Evolutionary conservation across 1,139 yeast species (phyloP).

Genomic region (Kodamaea alishanica): DNA sequence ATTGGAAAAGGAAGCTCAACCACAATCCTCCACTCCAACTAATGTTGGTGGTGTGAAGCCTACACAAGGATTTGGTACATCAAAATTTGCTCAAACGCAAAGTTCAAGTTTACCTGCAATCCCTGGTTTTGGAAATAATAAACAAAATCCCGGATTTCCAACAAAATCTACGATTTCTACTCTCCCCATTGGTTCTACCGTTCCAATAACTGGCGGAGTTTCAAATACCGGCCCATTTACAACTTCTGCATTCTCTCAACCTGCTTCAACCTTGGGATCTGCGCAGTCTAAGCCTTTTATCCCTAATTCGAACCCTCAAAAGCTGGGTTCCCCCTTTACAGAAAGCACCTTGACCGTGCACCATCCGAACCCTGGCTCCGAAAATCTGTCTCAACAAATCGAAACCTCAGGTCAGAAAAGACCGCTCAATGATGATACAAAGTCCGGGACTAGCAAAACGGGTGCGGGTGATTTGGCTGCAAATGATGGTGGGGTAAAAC

Average conservation of each 20-base stretch:
- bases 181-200: neutral
- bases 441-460: too few relatives aligned
- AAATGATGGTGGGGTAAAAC: too few relatives aligned
- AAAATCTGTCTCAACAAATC: too few relatives aligned
- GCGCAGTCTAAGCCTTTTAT: neutral
- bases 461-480: too few relatives aligned
- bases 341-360: constrained; percentile 34
- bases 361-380: constrained; percentile 18
- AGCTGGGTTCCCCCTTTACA: constrained; percentile 23
- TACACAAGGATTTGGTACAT: too few relatives aligned
- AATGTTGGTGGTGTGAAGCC: neutral
- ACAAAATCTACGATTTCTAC: neutral
- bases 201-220: neutral
- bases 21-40: neutral
- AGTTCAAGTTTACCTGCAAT: neutral
- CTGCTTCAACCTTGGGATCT: neutral
- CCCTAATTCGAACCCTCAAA: constrained; percentile 5
- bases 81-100: too few relatives aligned
- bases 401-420: too few relatives aligned
- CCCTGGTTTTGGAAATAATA: constrained; percentile 1
- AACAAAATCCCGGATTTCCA: neutral
- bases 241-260: too few relatives aligned
- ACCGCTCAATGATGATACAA: too few relatives aligned
- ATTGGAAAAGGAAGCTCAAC: constrained; percentile 22
- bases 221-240: neutral